These are phyloP conservation scores for Podospora sp. DNA, from an alignment of 495 filamentous ascomycete genomes.

Conservation along the genomic window DNA sequence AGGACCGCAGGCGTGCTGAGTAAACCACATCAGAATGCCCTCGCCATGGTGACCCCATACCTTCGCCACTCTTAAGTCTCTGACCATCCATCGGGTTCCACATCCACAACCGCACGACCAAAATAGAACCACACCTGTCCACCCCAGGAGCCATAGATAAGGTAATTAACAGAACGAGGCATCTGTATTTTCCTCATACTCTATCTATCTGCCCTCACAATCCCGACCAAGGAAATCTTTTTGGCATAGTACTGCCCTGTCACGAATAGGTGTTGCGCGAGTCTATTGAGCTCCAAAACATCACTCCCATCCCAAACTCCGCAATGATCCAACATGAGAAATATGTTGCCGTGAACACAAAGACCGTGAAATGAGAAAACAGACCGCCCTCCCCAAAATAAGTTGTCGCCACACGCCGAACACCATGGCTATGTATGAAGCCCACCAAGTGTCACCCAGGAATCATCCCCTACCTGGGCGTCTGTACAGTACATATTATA, in stretches of 20 bases:
- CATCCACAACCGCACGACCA: not conserved
- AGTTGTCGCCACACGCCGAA: not conserved
- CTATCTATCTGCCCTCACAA: not conserved
- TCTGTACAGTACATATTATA: slow-evolving; percentile 24
- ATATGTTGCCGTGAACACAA: not conserved
- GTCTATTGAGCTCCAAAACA: slow-evolving; percentile 12
- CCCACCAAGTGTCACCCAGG: not conserved
- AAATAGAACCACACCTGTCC: not conserved
- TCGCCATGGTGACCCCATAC: not conserved
- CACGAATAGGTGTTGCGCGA: slow-evolving; percentile 13
- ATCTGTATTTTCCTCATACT: not conserved
- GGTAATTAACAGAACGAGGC: not conserved
- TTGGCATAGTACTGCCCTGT: not conserved
- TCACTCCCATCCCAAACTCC: slow-evolving; percentile 1
- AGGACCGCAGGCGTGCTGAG: not conserved
- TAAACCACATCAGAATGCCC: not conserved
- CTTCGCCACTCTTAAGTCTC: not conserved
- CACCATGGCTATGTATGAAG: slow-evolving; percentile 2
- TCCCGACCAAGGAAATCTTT: not conserved
- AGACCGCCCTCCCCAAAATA: not conserved
- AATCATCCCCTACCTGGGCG: not conserved
- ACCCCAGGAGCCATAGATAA: too few species aligned
- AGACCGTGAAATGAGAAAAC: not conserved
- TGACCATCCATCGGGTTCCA: not conserved
- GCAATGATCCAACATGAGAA: not conserved